Base-by-base conservation (phyloP, 345 rosid species). In the Tarenaya hassleriana region DNA sequence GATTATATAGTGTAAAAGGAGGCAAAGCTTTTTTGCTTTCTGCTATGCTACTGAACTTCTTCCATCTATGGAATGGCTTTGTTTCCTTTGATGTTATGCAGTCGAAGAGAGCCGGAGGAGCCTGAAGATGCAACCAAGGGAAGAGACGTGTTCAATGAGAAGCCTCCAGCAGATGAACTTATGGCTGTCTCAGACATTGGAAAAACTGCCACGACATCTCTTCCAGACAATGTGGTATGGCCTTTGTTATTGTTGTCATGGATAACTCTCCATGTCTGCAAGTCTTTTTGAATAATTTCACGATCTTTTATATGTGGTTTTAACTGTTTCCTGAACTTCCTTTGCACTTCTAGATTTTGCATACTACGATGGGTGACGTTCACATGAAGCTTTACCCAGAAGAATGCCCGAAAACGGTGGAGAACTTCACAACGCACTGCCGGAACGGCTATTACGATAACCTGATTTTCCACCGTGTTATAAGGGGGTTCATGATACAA, bases 401-500 rank as follows among this genome's bases (percentile, higher is more conserved):
- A 76, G 97, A 92, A 77, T 92, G 99, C 46, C 99, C 99, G 48
- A 92, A 82, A 75, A 88, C 99, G 29, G 95, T 92, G 69, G 95
- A 88, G 88, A 92, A 92, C 69, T 92, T 92, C 62, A 85, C 95
- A 3, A 86, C 94, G 45, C 97, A 92, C 66, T 88, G 99, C 60
- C 70, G 88, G 41, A 88, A 92, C 61, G 99, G 95, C 42, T 92
- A 92, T 70, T 92, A 85, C 56, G 97, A 88, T 67, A 92, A 92
- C 71, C 94, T 85, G 60, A 83, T 94, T 34, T 88, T 94, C 64
- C 99, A 94, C 56, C 87, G 94, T 16, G 94, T 88, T 46, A 88
- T 94, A 74, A 88, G 72, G 68, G 98, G 99, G 56, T 92, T 92
- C 78, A 92, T 92, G 99, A 60, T 88, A 68, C 99, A 94, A 62